Conservation (phyloP, 1,139 yeast species). For the Debaryomyces robertsiae region DNA sequence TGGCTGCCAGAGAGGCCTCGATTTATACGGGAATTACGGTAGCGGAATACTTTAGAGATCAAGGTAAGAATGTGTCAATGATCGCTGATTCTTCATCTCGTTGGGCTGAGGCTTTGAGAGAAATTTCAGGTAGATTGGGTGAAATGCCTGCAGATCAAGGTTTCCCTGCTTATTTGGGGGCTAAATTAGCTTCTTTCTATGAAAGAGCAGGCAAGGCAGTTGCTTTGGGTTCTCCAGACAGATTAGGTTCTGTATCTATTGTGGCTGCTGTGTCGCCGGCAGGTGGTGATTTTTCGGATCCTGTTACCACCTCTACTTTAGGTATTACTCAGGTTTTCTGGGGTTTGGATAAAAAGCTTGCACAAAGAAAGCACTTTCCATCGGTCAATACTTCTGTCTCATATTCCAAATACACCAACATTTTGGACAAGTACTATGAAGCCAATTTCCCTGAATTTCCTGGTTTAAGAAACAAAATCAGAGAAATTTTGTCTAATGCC, state of each 20-base stretch:
- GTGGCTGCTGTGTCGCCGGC: conserved; percentile 99
- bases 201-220: conserved; percentile 99
- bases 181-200: conserved; percentile 96
- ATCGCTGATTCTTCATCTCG: conserved; percentile 99
- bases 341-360: conserved; percentile 98
- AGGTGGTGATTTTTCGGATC: conserved; percentile 99
- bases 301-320: conserved; percentile 95
- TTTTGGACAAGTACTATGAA: conserved; percentile 84
- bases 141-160: conserved; percentile 99
- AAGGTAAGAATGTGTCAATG: conserved; percentile 98
- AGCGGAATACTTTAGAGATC: conserved; percentile 99
- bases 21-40: conserved; percentile 98
- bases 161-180: conserved; percentile 99
- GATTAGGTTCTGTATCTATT: conserved; percentile 95
- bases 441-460: conserved; percentile 90
- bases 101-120: conserved; percentile 99
- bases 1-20: conserved; percentile 99
- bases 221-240: conserved; percentile 94
- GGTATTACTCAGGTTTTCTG: conserved; percentile 99
- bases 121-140: conserved; percentile 99
- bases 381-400: conserved; percentile 95
- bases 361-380: conserved; percentile 99
- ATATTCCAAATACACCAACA: conserved; percentile 91
- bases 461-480: conserved; percentile 81
- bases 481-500: conserved; percentile 92